Conservation (phyloP, 1,139 yeast species). For the Zhuliangozyma blackwelliae region DNA sequence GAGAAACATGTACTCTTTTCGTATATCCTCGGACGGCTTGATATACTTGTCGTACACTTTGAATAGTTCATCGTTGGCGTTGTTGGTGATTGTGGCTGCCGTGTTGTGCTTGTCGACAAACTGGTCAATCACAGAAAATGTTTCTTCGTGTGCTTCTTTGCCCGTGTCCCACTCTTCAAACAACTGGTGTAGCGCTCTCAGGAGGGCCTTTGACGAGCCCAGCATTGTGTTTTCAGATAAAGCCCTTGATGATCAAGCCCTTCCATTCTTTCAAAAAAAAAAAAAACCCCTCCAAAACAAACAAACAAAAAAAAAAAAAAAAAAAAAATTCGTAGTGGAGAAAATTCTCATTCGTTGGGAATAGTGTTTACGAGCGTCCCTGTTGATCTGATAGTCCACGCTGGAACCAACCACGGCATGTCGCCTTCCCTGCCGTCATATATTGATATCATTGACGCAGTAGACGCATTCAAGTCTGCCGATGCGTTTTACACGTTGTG, state of each 20-base stretch:
- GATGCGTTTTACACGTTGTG: slow-evolving; percentile 29
- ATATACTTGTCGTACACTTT: slow-evolving; percentile 39
- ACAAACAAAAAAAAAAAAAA: too few relatives aligned
- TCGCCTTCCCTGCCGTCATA: slow-evolving; percentile 7
- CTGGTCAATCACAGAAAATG: slow-evolving; percentile 16
- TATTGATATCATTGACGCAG: slow-evolving; percentile 27
- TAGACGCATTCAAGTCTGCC: slow-evolving; percentile 45
- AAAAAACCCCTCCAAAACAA: too few relatives aligned
- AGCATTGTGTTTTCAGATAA: too few relatives aligned
- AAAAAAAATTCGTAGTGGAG: too few relatives aligned
- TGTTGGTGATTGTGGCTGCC: slow-evolving; percentile 26
- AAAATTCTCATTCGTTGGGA: too few relatives aligned
- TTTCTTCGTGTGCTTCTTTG: slow-evolving; percentile 12
- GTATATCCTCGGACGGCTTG: slow-evolving; percentile 23
- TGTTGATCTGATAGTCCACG: too few relatives aligned
- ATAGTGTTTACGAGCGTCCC: too few relatives aligned
- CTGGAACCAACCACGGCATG: slow-evolving; percentile 1
- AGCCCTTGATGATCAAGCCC: too few relatives aligned
- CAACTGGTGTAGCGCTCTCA: slow-evolving; percentile 25
- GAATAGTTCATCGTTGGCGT: slow-evolving; percentile 49
- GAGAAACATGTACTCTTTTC: slow-evolving; percentile 43
- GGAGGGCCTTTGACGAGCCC: slow-evolving; percentile 33
- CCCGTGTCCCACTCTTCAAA: slow-evolving; percentile 24
- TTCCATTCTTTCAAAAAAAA: too few relatives aligned
- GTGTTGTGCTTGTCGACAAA: slow-evolving; percentile 40